Conservation (phyloP, 164 flowering plant genomes). For the Liquidambar formosana region DNA sequence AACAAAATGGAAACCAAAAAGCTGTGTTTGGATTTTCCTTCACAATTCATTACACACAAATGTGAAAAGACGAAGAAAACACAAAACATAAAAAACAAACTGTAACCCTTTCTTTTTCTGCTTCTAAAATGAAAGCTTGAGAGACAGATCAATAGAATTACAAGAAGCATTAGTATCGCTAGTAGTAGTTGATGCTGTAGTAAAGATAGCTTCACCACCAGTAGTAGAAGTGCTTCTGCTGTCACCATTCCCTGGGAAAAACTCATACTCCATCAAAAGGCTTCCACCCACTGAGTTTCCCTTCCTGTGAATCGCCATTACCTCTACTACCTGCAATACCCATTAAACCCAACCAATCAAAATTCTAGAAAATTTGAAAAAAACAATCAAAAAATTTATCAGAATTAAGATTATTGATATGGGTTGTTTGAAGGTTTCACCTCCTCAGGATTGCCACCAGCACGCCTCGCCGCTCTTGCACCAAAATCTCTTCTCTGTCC, state of each 20-base stretch:
- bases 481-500: neutral
- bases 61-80: slow-evolving; percentile 7
- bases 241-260: slow-evolving; percentile 35
- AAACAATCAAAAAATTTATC: neutral
- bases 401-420: no score
- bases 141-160: slow-evolving; percentile 47
- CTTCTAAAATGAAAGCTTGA: slow-evolving; percentile 36
- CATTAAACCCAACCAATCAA: neutral
- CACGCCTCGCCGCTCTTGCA: neutral
- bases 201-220: slow-evolving; percentile 10
- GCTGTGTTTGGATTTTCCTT: slow-evolving; percentile 4
- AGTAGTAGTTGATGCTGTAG: neutral
- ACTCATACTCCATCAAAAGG: slow-evolving; percentile 46
- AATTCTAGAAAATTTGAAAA: neutral
- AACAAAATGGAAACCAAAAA: slow-evolving; percentile 15
- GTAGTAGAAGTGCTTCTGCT: slow-evolving; percentile 3
- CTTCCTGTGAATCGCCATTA: slow-evolving; percentile 24
- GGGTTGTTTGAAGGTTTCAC: neutral
- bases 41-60: slow-evolving; percentile 10
- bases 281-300: slow-evolving; percentile 12
- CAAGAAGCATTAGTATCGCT: slow-evolving; percentile 7
- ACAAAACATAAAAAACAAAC: neutral
- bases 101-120: neutral
- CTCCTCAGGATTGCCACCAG: neutral
- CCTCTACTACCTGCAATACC: slow-evolving; percentile 30